Conservation (phyloP, 2,329 filamentous ascomycete species). For the Sclerotinia minor region DNA sequence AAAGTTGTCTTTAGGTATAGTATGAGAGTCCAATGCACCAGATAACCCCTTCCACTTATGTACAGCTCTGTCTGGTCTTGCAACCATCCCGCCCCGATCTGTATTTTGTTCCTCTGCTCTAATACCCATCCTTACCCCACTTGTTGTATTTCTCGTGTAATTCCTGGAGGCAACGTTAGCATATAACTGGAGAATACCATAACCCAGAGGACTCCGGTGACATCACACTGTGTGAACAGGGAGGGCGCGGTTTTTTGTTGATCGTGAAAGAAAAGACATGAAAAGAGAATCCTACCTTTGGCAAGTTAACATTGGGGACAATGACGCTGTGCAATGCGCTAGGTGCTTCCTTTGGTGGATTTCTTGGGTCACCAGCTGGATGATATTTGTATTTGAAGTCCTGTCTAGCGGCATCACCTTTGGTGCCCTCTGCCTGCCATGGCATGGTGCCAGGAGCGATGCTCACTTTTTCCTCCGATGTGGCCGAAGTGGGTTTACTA, state of each 20-base stretch:
- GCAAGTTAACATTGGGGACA: constrained; percentile 88
- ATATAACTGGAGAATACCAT: neutral
- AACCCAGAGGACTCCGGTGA: neutral
- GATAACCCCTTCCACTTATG: constrained; percentile 30
- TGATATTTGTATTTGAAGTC: constrained; percentile 65
- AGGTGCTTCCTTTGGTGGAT: constrained; percentile 82
- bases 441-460: constrained; percentile 81
- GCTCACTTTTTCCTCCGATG: constrained; percentile 75
- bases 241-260: neutral
- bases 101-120: constrained; percentile 39
- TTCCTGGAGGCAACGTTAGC: constrained; percentile 52
- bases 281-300: constrained; percentile 64
- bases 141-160: constrained; percentile 99
- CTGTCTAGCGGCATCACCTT: constrained; percentile 59
- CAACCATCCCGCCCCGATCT: constrained; percentile 16
- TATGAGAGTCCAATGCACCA: constrained; percentile 13
- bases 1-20: constrained; percentile 9
- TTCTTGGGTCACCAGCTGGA: constrained; percentile 71
- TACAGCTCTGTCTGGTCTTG: constrained; percentile 29
- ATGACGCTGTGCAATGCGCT: constrained; percentile 95
- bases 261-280: neutral
- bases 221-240: neutral
- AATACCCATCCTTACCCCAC: constrained; percentile 93
- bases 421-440: constrained; percentile 72
- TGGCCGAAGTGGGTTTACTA: constrained; percentile 79